Conservation (phyloP, 2,329 filamentous ascomycete genomes). For the Fusarium sp. region DNA sequence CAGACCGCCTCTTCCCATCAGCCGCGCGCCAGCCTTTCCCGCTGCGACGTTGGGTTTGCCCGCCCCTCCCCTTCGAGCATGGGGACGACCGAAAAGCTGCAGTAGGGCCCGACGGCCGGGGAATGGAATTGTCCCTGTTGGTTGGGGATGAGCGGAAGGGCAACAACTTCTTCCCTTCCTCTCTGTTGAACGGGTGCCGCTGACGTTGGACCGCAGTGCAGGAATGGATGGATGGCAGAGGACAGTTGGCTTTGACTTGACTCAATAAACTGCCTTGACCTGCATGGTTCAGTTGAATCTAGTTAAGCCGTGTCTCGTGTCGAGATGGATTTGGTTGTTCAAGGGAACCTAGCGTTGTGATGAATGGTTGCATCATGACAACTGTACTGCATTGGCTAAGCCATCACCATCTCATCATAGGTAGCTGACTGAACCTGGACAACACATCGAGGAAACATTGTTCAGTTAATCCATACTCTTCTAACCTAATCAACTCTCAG, state of each 20-base stretch:
- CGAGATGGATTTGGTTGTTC: background rate
- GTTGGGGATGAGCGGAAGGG: constrained; percentile 8
- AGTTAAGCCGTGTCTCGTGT: background rate
- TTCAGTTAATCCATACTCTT: background rate
- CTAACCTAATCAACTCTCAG: constrained; percentile 8
- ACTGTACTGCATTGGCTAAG: background rate
- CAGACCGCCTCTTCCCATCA: background rate
- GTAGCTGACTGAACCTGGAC: background rate
- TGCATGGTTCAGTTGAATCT: background rate
- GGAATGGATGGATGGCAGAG: constrained; percentile 8
- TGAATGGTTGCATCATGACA: background rate
- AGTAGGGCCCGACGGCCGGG: constrained; percentile 35
- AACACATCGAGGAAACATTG: background rate
- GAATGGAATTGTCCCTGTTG: constrained; percentile 37
- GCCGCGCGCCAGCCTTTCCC: background rate
- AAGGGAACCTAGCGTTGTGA: background rate
- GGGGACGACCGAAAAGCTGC: constrained; percentile 7
- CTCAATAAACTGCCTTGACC: background rate
- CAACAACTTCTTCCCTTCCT: background rate
- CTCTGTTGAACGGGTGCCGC: constrained; percentile 3
- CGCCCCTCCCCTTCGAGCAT: constrained; percentile 16
- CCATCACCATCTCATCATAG: background rate
- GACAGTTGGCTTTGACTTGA: constrained; percentile 1
- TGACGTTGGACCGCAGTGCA: constrained; percentile 29
- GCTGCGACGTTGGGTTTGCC: background rate